These are phyloP conservation scores for Pisolithus sp. DNA, from an alignment of 768 basidiomycete genomes.

Conservation along the genomic window DNA sequence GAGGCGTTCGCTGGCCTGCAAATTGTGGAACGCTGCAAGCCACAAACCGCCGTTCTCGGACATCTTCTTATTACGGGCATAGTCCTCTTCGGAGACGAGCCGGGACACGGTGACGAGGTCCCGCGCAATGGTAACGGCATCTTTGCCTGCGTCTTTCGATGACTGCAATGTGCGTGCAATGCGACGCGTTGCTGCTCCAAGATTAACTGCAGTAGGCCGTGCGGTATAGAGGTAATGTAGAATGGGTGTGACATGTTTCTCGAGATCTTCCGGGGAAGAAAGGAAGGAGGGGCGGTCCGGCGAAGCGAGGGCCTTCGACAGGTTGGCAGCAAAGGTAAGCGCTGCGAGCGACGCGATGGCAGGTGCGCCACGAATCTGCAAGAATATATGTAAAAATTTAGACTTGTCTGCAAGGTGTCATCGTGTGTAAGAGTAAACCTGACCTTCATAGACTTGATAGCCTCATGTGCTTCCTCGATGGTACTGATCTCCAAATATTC, in stretches of 20 bases:
- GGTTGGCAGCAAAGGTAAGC: constrained; percentile 62
- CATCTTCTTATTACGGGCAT: constrained; percentile 82
- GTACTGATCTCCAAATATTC: constrained; percentile 61
- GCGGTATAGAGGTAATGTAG: constrained; percentile 76
- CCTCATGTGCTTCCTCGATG: constrained; percentile 82
- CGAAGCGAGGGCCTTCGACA: constrained; percentile 46
- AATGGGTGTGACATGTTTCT: constrained; percentile 47
- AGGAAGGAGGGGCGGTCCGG: constrained; percentile 50
- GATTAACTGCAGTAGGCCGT: constrained; percentile 95
- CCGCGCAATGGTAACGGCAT: constrained; percentile 42
- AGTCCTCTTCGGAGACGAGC: constrained; percentile 79
- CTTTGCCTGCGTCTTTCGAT: constrained; percentile 32
- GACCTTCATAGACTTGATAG: constrained; percentile 95
- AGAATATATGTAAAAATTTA: too few relatives aligned
- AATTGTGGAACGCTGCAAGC: constrained; percentile 45
- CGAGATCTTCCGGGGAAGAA: constrained; percentile 44
- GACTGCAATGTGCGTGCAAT: constrained; percentile 47
- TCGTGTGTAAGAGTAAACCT: neutral
- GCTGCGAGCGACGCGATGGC: constrained; percentile 92
- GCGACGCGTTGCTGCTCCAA: constrained; percentile 77
- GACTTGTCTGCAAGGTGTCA: neutral
- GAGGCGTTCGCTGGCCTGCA: constrained; percentile 41
- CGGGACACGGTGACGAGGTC: constrained; percentile 66
- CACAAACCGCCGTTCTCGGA: constrained; percentile 80
- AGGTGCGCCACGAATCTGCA: constrained; percentile 82